Base-by-base conservation (phyloP, 2,329 filamentous ascomycete genomes). In the Colletotrichum sojae region DNA sequence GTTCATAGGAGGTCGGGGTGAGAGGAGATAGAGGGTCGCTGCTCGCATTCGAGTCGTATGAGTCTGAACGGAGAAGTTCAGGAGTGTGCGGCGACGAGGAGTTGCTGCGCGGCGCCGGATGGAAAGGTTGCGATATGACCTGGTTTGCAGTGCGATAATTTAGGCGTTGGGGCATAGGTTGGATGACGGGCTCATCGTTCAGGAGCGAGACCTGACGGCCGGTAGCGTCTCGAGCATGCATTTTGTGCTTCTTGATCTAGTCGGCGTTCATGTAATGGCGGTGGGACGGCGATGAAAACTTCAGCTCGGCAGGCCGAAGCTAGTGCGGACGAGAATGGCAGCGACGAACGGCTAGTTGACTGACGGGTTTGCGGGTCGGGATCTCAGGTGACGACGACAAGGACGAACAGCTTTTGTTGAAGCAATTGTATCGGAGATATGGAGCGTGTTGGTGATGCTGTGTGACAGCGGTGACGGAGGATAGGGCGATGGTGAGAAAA, bases 131-230 rank as follows among this genome's bases (percentile, higher is more conserved):
- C 31, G 75, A 73, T 54, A 77, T 69, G 53, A 74, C 71, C 62
- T 80, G 79, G 74, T 75, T 78, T 55, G 80, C 73, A 8, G 78
- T 73, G 67, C 77, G 76, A 69, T 81, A 83, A 73, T 78, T 76
- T 6, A 62, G 61, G 60, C 70, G 69, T 54, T 72, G 70, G 46
- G 71, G 68, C 36, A 52, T 46, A 49, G 71, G 27, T 22, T 53
- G 64, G 10, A 18, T 43, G 51, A 31, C 22, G 13, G 67, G 76
- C 55, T 88, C 86, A 71, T 90, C 87, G 76, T 90, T 90, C 46
- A 90, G 81, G 10, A 90, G 81, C 59, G 88, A 90, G 75, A 90
- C 85, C 77, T 84, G 81, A 73, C 86, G 86, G 73, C 88, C 88
- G 49, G 84, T 81, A 51, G 88, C 86, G 77, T 90, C 85, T 74